Evolutionary conservation across 345 rosid species (phyloP).

Genomic region (Combretum micranthum): DNA sequence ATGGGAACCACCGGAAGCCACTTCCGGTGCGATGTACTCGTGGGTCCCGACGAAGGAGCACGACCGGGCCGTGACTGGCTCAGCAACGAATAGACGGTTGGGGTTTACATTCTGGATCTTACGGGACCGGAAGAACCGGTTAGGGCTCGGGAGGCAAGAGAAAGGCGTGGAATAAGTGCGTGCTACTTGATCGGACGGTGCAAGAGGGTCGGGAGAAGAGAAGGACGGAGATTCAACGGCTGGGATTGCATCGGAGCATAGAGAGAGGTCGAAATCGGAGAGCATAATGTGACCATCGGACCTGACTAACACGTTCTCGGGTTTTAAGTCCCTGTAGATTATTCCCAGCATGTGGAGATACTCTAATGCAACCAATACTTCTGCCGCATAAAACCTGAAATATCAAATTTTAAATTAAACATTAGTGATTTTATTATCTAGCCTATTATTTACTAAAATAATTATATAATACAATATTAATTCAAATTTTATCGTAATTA

Average conservation of each 20-base stretch:
- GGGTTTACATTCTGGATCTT: constrained; percentile 45
- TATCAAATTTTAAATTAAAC: too few relatives aligned
- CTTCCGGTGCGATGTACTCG: constrained; percentile 93
- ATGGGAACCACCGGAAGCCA: constrained; percentile 85
- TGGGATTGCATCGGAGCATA: constrained; percentile 73
- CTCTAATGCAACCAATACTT: constrained; percentile 86
- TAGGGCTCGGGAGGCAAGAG: constrained; percentile 24
- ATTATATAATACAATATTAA: too few relatives aligned
- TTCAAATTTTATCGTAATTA: too few relatives aligned
- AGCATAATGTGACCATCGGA: constrained; percentile 99
- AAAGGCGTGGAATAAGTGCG: constrained; percentile 28
- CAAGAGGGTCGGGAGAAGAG: constrained; percentile 30
- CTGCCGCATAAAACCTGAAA: constrained; percentile 84
- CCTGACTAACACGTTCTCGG: constrained; percentile 84
- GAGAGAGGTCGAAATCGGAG: constrained; percentile 86
- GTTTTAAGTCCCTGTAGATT: constrained; percentile 91
- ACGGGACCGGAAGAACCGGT: constrained; percentile 51
- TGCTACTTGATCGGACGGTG: constrained; percentile 7
- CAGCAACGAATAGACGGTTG: constrained; percentile 71
- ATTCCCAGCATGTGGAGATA: constrained; percentile 95
- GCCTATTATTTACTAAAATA: too few relatives aligned
- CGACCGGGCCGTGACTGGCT: constrained; percentile 84
- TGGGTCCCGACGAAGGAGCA: constrained; percentile 94
- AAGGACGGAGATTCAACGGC: constrained; percentile 68
- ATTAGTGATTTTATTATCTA: too few relatives aligned